A percentile compares a stretch with the other conserved stretches of the same genome.
Evolutionary conservation across 208 protist genomes (phyloP).

Genomic region (Acanthamoeba culbertsoni): DNA sequence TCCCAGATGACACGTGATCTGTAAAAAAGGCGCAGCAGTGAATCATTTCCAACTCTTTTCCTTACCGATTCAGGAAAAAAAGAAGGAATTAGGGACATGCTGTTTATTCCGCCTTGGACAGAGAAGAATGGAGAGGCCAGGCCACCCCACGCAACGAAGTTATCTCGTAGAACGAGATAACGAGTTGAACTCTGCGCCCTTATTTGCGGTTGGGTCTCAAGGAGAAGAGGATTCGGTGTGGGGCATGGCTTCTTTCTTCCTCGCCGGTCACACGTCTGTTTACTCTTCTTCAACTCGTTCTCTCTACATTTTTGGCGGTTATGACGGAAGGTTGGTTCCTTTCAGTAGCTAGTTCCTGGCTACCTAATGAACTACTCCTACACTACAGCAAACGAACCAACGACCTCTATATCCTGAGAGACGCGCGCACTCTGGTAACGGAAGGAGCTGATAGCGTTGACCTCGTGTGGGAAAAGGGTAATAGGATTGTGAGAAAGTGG

Average conservation of each 20-base stretch:
- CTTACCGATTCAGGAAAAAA: too few species aligned
- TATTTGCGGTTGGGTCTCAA: background rate
- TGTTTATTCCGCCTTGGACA: too few species aligned
- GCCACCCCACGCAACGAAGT: too few species aligned
- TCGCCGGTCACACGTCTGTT: background rate
- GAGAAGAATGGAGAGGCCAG: background rate
- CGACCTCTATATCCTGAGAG: background rate
- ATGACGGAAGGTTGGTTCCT: background rate
- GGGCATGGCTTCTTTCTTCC: background rate
- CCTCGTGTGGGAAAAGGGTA: background rate
- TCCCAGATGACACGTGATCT: too few species aligned
- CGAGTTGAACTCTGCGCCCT: background rate
- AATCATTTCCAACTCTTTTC: too few species aligned
- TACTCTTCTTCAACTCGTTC: background rate
- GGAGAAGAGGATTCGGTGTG: background rate
- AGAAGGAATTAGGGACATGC: too few species aligned
- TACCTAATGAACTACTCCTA: background rate
- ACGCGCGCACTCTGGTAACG: background rate
- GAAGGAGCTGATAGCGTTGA: conserved; percentile 1
- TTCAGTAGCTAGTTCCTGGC: background rate
- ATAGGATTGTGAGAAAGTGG: background rate
- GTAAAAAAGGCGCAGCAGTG: too few species aligned
- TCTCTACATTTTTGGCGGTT: background rate
- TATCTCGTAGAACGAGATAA: background rate
- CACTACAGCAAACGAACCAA: background rate